Evolutionary conservation across 83 land plant species (phyloP).

Genomic region (Isoetes engelmannii): DNA sequence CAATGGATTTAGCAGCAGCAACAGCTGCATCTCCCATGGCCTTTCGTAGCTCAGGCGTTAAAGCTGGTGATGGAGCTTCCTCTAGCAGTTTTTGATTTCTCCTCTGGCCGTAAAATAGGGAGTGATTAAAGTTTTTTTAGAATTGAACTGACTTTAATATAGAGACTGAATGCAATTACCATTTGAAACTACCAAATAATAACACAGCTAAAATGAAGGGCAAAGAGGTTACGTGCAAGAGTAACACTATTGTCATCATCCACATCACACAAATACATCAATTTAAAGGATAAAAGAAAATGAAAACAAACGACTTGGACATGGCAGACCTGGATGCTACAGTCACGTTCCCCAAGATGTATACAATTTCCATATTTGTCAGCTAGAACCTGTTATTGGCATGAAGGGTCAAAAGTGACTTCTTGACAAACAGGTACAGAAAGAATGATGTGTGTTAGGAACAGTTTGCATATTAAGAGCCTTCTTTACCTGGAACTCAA

Average conservation of each 20-base stretch:
- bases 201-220: no score
- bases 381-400: conserved; percentile 63
- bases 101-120: conserved; percentile 46
- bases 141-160: no score
- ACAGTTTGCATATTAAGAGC: neutral
- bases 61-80: conserved; percentile 97
- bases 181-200: no score
- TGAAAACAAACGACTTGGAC: no score
- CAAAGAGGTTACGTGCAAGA: no score
- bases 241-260: no score
- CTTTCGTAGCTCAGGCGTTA: conserved; percentile 80
- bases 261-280: no score
- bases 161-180: no score
- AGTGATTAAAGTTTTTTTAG: no score
- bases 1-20: conserved; percentile 93
- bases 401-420: neutral
- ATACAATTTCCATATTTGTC: conserved; percentile 89
- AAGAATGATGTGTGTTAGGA: neutral
- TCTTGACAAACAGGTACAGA: neutral
- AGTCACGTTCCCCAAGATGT: conserved; percentile 98
- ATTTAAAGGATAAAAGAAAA: no score
- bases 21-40: conserved; percentile 99
- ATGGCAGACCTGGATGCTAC: conserved; percentile 83
- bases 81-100: conserved; percentile 92
- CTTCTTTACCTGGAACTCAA: conserved; percentile 74